Conservation (phyloP, 139 green algal species). For the Tetraselmis striata region DNA sequence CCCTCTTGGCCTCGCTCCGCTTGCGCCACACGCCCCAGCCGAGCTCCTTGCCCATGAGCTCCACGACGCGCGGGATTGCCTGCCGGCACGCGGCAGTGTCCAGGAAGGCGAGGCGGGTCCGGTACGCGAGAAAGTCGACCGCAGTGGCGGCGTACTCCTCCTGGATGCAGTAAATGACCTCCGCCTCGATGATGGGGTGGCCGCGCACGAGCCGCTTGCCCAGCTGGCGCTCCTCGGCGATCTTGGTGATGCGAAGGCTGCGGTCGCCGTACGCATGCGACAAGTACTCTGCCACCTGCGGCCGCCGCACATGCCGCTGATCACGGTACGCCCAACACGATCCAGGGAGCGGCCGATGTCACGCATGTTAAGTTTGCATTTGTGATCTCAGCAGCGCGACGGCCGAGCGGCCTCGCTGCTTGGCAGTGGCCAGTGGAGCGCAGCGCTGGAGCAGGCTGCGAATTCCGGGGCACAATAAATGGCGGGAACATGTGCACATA, state of each 20-base stretch:
- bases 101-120: conserved; percentile 91
- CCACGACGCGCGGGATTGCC: conserved; percentile 70
- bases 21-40: conserved; percentile 45
- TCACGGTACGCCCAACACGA: too few relatives aligned
- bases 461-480: too few relatives aligned
- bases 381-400: too few relatives aligned
- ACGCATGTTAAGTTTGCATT: too few relatives aligned
- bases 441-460: too few relatives aligned
- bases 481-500: too few relatives aligned
- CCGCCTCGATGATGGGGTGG: conserved; percentile 89
- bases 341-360: too few relatives aligned
- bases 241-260: conserved; percentile 53
- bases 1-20: conserved; percentile 39
- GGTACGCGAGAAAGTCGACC: conserved; percentile 85
- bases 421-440: too few relatives aligned
- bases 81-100: conserved; percentile 65
- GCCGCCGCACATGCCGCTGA: too few relatives aligned
- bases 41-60: conserved; percentile 64
- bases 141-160: conserved; percentile 85
- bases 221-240: conserved; percentile 66
- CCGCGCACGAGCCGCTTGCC: conserved; percentile 67
- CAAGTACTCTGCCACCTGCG: neutral
- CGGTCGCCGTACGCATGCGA: conserved; percentile 77
- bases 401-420: too few relatives aligned
- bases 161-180: conserved; percentile 68